Evolutionary conservation across 352 stramenopile genomes (phyloP), one percentile per base, ranked within the genome.

Genomic region (Globisporangium canariense): DNA sequence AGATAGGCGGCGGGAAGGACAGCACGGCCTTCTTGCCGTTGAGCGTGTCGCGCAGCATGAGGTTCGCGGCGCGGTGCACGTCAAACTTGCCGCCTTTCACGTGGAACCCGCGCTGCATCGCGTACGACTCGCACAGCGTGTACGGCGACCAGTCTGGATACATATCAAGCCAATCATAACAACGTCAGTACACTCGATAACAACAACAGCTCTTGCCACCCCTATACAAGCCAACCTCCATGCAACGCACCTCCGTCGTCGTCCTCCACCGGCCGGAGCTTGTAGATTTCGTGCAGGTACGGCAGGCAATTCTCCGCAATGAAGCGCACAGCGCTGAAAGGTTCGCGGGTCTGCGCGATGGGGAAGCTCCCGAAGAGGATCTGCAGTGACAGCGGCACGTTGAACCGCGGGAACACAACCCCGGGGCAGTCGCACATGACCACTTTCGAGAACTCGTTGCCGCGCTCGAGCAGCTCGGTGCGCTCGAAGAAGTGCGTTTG

Each of bases 271-370:
- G 77, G 77, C 51, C 78, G 82, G 46, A 94, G 77, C 64, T 92
- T 92, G 75, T 94, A 94, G n/a, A 89, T 61, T 45, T 88, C 79
- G 51, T 93, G 69, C 55, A 94, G 76, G 16, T 75, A 68, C 16
- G 86, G 86, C 40, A 73, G 64, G 47, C 84, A 93, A 63, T 93
- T 93, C 69, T 97, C 88, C 8, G 86, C 85, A 18, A 94, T 81
- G 57, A 95, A 95, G 18, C 87, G 86, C 40, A 95, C 78, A 10
- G 87, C 84, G 58, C 83, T 94, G 70, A 89, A 96, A 28, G 89
- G 84, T 58, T 96, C 89, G 11, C 89, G 82, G 8, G 87, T 93
- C 70, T 96, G 89, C 11, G 86, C 83, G 50, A 94, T 94, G 1
- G 86, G 86, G 60, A 87, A 94, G 68, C 83, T 91, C 18, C 86